Evolutionary conservation across 306 rosid species (phyloP), one percentile per base, ranked within the genome.

Genomic region (Oemleria cerasiformis): DNA sequence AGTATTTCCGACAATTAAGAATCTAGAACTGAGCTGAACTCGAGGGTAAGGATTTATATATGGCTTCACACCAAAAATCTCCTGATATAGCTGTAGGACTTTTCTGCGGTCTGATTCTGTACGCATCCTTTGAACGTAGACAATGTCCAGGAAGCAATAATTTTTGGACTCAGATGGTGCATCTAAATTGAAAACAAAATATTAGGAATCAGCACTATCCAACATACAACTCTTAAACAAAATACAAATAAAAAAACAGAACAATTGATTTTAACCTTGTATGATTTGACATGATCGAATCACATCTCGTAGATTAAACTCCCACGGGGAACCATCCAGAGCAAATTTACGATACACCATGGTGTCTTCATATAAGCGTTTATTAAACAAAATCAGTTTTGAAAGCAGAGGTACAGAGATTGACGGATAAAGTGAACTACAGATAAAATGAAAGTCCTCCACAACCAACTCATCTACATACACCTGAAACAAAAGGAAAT

Each of bases 241-340:
- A 75, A 48, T 21, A 62, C 25, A 39, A 56, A 21, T 12, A 56
- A 23, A 80, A 80, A 58, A 69, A 41, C 13, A 36, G 71, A 45
- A 70, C 16, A 65, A 74, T 51, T 1, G 16, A 40, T 70, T 25
- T 77, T 62, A 63, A 92, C 98, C 98, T 78, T 83, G 55, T 73
- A 94, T 88, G 51, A 94, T 83, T 84, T 94, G 89, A 78, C 98
- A 94, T 3, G 88, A 94, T 68, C 98, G 94, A 78, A 94, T 65
- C 51, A 94, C 88, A 83, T 94, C 98, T 63, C 98, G 92, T 47
- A 94, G 91, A 84, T 91, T 94, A 65, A 94, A 94, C 81, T 94
- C 98, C 98, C 98, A 94, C 19, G 98, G 97, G 17, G 91, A 86
- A 23, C 98, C 98, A 56, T 86, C 92, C 82, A 83, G 89, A 53